Evolutionary conservation across 257 asterid genomes (phyloP).

Genomic region (Paulownia fortunei): DNA sequence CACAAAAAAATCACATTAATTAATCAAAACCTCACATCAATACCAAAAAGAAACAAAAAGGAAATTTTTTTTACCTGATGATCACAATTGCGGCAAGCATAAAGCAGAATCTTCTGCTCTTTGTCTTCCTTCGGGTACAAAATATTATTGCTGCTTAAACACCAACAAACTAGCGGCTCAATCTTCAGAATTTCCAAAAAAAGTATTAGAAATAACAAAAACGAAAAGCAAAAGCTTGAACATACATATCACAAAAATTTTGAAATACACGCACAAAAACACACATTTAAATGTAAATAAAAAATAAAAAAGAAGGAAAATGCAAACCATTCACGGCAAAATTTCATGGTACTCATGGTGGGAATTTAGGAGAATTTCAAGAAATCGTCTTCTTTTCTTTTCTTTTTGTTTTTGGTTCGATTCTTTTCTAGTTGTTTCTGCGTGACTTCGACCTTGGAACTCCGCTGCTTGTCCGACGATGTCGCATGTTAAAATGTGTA

Average conservation of each 20-base stretch:
- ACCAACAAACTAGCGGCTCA: conserved; percentile 10
- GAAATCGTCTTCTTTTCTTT: background rate
- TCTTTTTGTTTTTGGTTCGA: background rate
- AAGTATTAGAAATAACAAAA: background rate
- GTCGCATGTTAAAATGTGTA: background rate
- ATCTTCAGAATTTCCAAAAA: background rate
- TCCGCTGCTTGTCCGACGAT: background rate
- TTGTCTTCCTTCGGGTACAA: conserved; percentile 85
- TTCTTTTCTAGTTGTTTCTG: background rate
- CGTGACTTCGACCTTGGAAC: background rate
- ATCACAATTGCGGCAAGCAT: conserved; percentile 90
- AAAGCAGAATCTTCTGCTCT: conserved; percentile 81
- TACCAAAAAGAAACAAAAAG: background rate
- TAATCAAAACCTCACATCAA: background rate
- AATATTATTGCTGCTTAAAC: conserved; percentile 66
- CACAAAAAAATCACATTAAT: background rate
- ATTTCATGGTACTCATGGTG: conserved; percentile 99
- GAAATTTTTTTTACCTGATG: conserved; percentile 64
- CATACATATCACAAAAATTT: background rate
- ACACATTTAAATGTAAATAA: background rate
- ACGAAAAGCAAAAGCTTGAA: background rate
- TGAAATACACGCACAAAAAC: background rate
- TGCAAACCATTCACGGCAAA: conserved; percentile 94
- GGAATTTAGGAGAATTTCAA: background rate
- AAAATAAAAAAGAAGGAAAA: background rate